A percentile compares a stretch with the other conserved stretches of the same genome.
Evolutionary conservation across 108 stramenopile genomes (phyloP).

Genomic region (Conticribra guillardii): DNA sequence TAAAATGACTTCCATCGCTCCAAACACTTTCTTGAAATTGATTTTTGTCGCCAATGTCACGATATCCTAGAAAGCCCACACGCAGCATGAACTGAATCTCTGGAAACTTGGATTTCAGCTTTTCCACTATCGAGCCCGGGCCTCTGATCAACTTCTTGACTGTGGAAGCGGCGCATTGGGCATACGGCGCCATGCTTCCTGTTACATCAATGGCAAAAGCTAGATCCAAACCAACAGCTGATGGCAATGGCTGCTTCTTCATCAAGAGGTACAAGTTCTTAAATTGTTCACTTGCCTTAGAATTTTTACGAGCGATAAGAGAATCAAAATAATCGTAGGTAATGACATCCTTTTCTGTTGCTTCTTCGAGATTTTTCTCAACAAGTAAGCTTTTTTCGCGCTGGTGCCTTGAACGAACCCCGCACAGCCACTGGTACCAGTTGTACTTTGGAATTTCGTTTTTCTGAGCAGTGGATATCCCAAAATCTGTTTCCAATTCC

Average conservation of each 20-base stretch:
- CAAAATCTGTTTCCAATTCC: conserved; percentile 63
- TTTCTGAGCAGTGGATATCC: conserved; percentile 29
- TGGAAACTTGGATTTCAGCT: conserved; percentile 50
- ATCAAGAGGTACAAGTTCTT: conserved; percentile 57
- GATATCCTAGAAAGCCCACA: conserved; percentile 47
- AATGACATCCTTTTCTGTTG: conserved; percentile 45
- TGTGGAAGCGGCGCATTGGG: conserved; percentile 25
- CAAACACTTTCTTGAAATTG: conserved; percentile 51
- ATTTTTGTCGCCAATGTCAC: conserved; percentile 60
- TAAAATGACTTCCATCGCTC: conserved; percentile 50
- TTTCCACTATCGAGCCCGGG: conserved; percentile 39
- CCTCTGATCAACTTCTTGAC: conserved; percentile 48
- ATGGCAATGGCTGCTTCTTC: conserved; percentile 57
- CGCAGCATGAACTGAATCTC: conserved; percentile 57
- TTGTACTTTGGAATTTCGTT: conserved; percentile 43
- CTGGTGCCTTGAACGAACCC: conserved; percentile 39
- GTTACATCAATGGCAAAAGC: conserved; percentile 62
- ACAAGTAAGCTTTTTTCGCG: conserved; percentile 31
- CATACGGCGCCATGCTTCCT: conserved; percentile 64
- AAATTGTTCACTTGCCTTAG: no score
- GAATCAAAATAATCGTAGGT: conserved; percentile 62
- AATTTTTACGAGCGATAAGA: conserved; percentile 45
- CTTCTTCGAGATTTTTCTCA: conserved; percentile 50
- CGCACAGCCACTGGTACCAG: conserved; percentile 56
- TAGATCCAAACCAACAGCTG: conserved; percentile 50